Base-by-base conservation (phyloP, 768 basidiomycete genomes). In the Chlorophyllum brunneum region DNA sequence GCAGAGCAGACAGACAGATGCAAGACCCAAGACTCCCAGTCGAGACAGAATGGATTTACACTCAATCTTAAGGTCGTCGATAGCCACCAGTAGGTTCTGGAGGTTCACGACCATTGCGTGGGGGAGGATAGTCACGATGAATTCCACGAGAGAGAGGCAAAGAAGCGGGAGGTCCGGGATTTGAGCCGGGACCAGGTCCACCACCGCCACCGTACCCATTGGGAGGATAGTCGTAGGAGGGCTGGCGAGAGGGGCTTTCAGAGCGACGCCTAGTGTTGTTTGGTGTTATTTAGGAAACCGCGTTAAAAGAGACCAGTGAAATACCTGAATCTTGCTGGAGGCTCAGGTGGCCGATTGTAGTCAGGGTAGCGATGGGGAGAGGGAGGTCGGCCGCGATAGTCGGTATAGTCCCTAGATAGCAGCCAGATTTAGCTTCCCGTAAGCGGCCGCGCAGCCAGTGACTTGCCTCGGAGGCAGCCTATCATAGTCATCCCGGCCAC, bases 231-330 rank as follows among this genome's bases (percentile, higher is more conserved):
- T 85, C 82, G 66, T 84, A 85, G 6, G 65, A 45, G 45, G 70
- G 66, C n/a, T n/a, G n/a, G 61, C 68, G 65, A 54, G 80, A 70
- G 51, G 84, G 85, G 59, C 88, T 90, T 60, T 81, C 76, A 29
- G 88, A 91, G 47, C 88, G 84, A 59, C 88, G 84, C 52, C 86
- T 86, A 48, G 84, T 81, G 58, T 85, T 81, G 51, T 20, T 47
- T 18, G 54, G 48, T 3, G 23, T 15, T 43, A 37, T 39, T 43
- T 39, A 23, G 39, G 20, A 33, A 45, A 18, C 18, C 30, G 13
- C 40, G 34, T 6, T 22, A 34, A 34, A 15, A 48, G 47, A 54
- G 43, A 23, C 5, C 46, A 13, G 36, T 54, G 31, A 42, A 58
- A 42, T 38, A 78, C 75, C 77, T 71, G 55, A 72, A 75, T 73